phyloP scores from a whole-genome alignment of 176 grass and related monocot genomes.

The Thinopyrum elongatum region DNA sequence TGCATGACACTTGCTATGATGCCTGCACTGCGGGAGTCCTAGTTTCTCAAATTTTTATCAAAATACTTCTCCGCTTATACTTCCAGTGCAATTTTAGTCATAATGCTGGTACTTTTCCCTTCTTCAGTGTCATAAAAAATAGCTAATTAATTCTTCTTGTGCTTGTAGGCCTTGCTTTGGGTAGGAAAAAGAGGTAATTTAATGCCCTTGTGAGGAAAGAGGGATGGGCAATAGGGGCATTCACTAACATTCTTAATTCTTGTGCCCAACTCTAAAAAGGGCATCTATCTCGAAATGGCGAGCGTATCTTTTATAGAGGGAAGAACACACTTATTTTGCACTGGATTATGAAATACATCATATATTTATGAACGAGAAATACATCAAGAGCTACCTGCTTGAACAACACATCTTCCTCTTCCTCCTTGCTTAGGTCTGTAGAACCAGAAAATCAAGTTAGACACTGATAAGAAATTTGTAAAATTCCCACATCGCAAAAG shows the following conservation, averaged over 20 bases:
- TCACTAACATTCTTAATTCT: neutral
- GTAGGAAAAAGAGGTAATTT: neutral
- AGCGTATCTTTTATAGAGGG: neutral
- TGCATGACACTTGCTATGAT: no score
- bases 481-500: neutral
- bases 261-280: neutral
- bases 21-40: no score
- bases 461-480: neutral
- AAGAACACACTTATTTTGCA: neutral
- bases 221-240: neutral
- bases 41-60: no score
- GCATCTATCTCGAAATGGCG: neutral
- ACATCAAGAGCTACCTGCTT: conserved; percentile 59
- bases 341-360: neutral
- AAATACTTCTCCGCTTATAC: no score
- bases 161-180: no score
- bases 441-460: conserved; percentile 31
- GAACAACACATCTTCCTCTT: conserved; percentile 89
- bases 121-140: no score
- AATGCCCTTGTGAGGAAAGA: neutral
- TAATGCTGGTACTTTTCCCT: no score
- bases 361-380: neutral
- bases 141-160: no score
- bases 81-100: no score
- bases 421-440: conserved; percentile 85